Evolutionary conservation across 176 grass and related monocot species (phyloP), one percentile per base, ranked within the genome.

Genomic region (Carex myosuroides): DNA sequence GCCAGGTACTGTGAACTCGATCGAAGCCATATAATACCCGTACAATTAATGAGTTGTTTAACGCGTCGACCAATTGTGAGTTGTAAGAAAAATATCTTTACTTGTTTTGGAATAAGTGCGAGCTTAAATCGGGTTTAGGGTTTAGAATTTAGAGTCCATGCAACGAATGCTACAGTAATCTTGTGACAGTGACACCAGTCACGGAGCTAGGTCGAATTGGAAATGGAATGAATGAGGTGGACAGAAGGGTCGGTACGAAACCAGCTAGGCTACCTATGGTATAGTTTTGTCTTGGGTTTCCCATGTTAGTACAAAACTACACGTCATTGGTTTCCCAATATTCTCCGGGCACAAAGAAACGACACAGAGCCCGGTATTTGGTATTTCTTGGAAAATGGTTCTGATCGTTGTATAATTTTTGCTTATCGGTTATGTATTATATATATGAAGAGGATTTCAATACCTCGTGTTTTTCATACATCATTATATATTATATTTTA

Each of bases 101-200:
- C 3, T 12, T 65, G 6, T 33, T 32, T 2, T 65, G 3, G 26
- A 65, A 70, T 37, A 18, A 20, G 35, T n/a, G 33, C 33, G 41
- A 42, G 66, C 7, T 42, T 42, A n/a, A n/a, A n/a, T n/a, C n/a
- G n/a, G n/a, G n/a, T n/a, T n/a, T n/a, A n/a, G n/a, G n/a, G n/a
- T n/a, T n/a, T n/a, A n/a, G n/a, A n/a, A n/a, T n/a, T n/a, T n/a
- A n/a, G n/a, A n/a, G n/a, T n/a, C n/a, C n/a, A n/a, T n/a, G n/a
- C n/a, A n/a, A n/a, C n/a, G 2, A 42, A 81, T 81, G 56, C 8
- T 81, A 65, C 59, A 39, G 57, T 33, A 64, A 81, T 61, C 79
- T 65, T 16, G n/a, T n/a, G n/a, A n/a, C n/a, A n/a, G 59, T 81
- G 79, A 81, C 54, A 81, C n/a, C 0, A 64, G 41, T 14, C 0